Base-by-base conservation (phyloP, 768 basidiomycete genomes). In the Trametes cinnabarina region DNA sequence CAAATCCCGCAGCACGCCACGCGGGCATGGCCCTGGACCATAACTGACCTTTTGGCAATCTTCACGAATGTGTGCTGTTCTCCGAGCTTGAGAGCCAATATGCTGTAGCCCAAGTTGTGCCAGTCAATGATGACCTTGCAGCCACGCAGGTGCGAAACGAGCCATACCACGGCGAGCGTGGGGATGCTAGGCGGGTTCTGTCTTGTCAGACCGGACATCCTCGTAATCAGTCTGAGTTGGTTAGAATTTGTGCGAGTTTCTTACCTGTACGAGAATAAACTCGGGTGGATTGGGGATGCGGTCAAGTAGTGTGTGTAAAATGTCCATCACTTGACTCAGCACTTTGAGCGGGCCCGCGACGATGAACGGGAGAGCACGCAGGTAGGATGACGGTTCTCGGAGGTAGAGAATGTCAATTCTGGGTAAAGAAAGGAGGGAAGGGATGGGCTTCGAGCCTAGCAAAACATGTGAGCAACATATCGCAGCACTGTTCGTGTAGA, bases 131-230 rank as follows among this genome's bases (percentile, higher is more conserved):
- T 90, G 63, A 99, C 77, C 65, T 90, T 92, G 63, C 87, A 88
- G 3, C 90, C 87, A 17, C 85, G 80, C 15, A 92, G 65, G 19
- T 75, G 68, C 20, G 82, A 82, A 1, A 87, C 85, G 25, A 94
- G 71, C 79, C 90, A 90, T 3, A 91, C 92, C 19, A 98, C 75
- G 2, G 87, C 86, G 17, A 99, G 82, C 0, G 95, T 95, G 1
- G 97, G 97, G 35, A 99, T 94, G 58, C 90, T 91, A 9, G 97
- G 97, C 25, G 97, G 97, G 68, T 98, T 99, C 93, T 99, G 67
- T 30, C 53, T 67, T 55, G 30, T 34, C 28, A 47, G 25, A 26
- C 20, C 11, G 19, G n/a, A 6, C 14, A 34, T n/a, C 14, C 20
- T 15, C 1, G 22, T n/a, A 39, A 15, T 47, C 20, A 47, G 43